phyloP scores from a whole-genome alignment of 2,329 filamentous ascomycete species.

The Diplodia scrobiculata region DNA sequence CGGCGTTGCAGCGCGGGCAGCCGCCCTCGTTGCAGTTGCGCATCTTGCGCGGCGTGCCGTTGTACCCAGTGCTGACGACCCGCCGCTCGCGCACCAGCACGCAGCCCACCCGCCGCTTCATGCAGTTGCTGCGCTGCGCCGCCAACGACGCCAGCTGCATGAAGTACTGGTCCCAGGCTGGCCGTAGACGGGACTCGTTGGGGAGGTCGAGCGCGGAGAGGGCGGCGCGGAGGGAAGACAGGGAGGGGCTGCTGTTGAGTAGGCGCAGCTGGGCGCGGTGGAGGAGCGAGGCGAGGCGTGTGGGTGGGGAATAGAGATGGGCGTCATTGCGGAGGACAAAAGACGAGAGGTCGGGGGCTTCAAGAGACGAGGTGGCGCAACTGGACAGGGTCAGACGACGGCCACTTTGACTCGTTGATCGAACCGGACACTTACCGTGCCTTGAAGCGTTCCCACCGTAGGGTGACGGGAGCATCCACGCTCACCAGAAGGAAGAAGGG shows the following conservation, averaged over 20 bases:
- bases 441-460: constrained; percentile 80
- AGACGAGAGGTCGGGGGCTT: constrained; percentile 58
- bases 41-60: constrained; percentile 89
- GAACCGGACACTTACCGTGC: constrained; percentile 47
- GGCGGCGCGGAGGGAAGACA: constrained; percentile 70
- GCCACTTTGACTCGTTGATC: constrained; percentile 1
- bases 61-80: constrained; percentile 95
- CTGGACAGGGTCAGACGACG: constrained; percentile 37
- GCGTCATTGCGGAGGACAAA: constrained; percentile 68
- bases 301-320: constrained; percentile 68
- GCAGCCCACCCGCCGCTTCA: constrained; percentile 95
- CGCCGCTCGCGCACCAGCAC: constrained; percentile 83
- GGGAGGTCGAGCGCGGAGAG: constrained; percentile 75
- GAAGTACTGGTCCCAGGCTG: constrained; percentile 96
- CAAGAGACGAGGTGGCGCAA: constrained; percentile 52
- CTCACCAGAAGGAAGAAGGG: constrained; percentile 94
- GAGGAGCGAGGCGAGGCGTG: constrained; percentile 73
- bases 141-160: constrained; percentile 95
- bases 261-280: constrained; percentile 80
- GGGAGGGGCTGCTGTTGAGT: constrained; percentile 76
- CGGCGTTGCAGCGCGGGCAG: constrained; percentile 81
- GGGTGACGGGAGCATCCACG: constrained; percentile 82
- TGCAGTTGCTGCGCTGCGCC: constrained; percentile 89
- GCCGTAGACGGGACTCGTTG: constrained; percentile 76
- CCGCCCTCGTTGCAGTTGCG: constrained; percentile 91